These are phyloP conservation scores for Alloteropsis semialata DNA, from an alignment of 176 grass and related monocot species.

Conservation along the genomic window DNA sequence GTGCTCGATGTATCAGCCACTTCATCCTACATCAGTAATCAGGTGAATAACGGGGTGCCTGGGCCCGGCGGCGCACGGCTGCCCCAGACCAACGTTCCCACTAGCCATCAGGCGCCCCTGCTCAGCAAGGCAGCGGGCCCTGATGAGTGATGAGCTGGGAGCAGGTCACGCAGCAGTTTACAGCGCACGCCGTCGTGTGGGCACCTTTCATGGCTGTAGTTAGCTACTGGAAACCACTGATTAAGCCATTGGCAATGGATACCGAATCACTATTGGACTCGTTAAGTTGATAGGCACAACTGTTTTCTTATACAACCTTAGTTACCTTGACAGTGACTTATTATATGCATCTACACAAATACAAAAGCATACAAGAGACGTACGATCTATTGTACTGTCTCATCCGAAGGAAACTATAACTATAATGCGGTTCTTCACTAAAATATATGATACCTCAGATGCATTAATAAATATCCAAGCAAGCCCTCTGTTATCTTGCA, in stretches of 20 bases:
- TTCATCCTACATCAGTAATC: too few relatives aligned
- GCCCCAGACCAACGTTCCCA: too few relatives aligned
- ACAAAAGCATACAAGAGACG: not conserved
- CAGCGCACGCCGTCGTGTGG: too few relatives aligned
- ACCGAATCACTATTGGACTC: not conserved
- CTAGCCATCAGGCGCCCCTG: too few relatives aligned
- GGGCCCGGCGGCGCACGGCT: too few relatives aligned
- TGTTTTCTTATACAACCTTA: not conserved
- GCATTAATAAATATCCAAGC: not conserved
- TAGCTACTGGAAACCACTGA: too few relatives aligned
- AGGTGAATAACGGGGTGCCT: too few relatives aligned
- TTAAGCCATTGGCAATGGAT: not conserved
- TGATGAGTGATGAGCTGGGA: too few relatives aligned
- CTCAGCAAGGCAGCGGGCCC: too few relatives aligned
- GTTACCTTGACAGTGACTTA: not conserved
- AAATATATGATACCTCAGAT: not conserved
- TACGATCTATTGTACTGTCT: not conserved
- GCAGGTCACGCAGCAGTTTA: too few relatives aligned
- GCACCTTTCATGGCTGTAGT: too few relatives aligned
- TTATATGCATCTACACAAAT: not conserved
- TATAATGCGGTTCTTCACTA: not conserved
- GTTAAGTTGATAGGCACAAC: not conserved
- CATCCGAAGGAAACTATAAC: not conserved
- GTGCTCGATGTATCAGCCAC: too few relatives aligned
- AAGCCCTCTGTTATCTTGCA: not conserved